phyloP scores from a whole-genome alignment of 2,329 filamentous ascomycete species.

The Epichloe aotearoae region DNA sequence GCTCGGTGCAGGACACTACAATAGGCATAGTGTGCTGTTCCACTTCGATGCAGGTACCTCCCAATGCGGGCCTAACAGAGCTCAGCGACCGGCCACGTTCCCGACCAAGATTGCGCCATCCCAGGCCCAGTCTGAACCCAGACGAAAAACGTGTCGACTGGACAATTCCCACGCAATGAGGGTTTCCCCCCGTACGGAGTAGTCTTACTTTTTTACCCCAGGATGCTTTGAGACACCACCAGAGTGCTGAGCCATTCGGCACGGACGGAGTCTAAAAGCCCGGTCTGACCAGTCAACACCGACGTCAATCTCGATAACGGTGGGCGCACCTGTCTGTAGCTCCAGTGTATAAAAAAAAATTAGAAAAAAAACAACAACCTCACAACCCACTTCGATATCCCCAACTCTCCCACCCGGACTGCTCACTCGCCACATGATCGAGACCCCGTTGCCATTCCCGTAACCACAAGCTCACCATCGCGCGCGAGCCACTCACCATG shows the following conservation, averaged over 20 bases:
- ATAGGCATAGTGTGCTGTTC: too few relatives aligned
- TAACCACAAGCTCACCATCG: not conserved
- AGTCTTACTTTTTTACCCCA: not conserved
- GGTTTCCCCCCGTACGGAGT: not conserved
- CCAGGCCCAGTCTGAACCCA: not conserved
- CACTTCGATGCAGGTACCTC: not conserved
- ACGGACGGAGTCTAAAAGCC: not conserved
- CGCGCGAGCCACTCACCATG: slow-evolving; percentile 36
- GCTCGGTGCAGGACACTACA: not conserved
- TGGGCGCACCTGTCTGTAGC: not conserved
- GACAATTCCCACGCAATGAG: not conserved
- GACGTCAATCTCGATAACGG: not conserved
- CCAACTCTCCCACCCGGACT: not conserved
- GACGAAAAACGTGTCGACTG: not conserved
- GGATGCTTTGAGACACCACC: too few relatives aligned
- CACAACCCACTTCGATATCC: too few relatives aligned
- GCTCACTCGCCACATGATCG: not conserved
- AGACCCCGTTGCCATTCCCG: not conserved
- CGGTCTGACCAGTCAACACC: not conserved
- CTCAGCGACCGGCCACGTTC: not conserved
- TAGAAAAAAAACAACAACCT: too few relatives aligned
- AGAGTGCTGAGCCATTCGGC: not conserved
- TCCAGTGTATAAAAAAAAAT: not conserved
- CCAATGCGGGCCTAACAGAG: slow-evolving; percentile 1
- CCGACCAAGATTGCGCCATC: slow-evolving; percentile 6